These are phyloP conservation scores for Mucor sp. DNA, from an alignment of 371 early-diverging fungal species.

Conservation along the genomic window DNA sequence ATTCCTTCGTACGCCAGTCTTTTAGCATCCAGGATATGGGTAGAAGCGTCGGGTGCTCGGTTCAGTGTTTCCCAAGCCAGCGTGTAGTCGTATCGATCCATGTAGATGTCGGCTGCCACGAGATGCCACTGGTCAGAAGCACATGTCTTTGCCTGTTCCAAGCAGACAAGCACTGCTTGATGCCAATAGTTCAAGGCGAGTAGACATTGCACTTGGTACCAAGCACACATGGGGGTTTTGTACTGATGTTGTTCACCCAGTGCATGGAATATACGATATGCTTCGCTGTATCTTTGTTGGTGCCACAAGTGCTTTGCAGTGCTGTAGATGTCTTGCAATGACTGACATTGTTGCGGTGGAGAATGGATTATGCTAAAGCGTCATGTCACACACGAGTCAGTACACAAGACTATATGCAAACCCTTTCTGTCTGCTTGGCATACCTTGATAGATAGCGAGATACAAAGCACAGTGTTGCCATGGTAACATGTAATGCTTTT, in stretches of 20 bases:
- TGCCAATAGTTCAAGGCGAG: constrained; percentile 5
- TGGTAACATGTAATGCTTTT: background rate
- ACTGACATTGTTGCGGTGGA: constrained; percentile 7
- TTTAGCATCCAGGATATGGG: constrained; percentile 2
- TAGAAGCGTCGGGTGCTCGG: constrained; percentile 6
- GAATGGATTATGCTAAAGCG: background rate
- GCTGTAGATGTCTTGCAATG: constrained; percentile 14
- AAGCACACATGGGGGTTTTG: constrained; percentile 1
- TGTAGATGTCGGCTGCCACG: constrained; percentile 19
- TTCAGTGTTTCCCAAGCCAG: constrained; percentile 14
- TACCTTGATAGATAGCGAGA: constrained; percentile 2
- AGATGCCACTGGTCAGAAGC: constrained; percentile 19
- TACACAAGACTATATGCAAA: background rate
- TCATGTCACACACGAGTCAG: constrained; percentile 1
- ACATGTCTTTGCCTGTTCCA: background rate
- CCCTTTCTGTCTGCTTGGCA: background rate
- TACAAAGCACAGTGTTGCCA: constrained; percentile 5
- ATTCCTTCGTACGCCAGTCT: constrained; percentile 15
- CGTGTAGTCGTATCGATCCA: constrained; percentile 3
- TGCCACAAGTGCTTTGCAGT: constrained; percentile 12
- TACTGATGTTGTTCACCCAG: constrained; percentile 7
- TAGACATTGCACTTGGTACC: constrained; percentile 27
- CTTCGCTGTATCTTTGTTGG: constrained; percentile 15
- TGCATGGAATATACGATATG: constrained; percentile 27
- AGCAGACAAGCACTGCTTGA: constrained; percentile 14